Evolutionary conservation across 2,329 filamentous ascomycete genomes (phyloP).

Genomic region (Aspergillus sp.): DNA sequence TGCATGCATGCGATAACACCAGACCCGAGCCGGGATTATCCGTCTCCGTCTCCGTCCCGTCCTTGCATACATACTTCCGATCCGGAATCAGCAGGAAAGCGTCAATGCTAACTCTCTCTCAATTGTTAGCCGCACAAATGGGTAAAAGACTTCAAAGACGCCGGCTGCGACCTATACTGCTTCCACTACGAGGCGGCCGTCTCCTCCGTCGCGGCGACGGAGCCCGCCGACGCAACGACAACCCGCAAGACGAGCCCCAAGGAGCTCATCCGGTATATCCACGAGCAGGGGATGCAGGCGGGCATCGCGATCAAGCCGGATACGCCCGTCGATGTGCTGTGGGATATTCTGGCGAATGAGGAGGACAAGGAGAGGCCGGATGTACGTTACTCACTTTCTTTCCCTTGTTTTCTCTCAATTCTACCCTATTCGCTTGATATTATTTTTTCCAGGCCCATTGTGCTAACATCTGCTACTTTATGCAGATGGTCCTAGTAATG

Average conservation of each 20-base stretch:
- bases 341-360: constrained; percentile 79
- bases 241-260: constrained; percentile 74
- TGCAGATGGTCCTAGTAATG: constrained; percentile 97
- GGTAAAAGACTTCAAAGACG: constrained; percentile 92
- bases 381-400: constrained; percentile 59
- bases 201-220: constrained; percentile 78
- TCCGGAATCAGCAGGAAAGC: background rate
- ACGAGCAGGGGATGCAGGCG: constrained; percentile 83
- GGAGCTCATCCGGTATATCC: constrained; percentile 88
- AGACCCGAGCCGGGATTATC: no score
- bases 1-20: no score
- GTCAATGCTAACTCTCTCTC: background rate
- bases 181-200: constrained; percentile 99
- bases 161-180: constrained; percentile 98
- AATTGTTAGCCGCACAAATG: constrained; percentile 85
- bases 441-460: no score
- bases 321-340: constrained; percentile 88
- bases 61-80: background rate
- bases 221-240: constrained; percentile 70
- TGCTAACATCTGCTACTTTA: no score
- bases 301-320: constrained; percentile 95
- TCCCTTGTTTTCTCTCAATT: background rate
- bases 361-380: constrained; percentile 81
- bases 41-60: no score
- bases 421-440: no score